Evolutionary conservation across 441 rosid species (phyloP), one percentile per base, ranked within the genome.

Genomic region (Euphorbia celastroides): DNA sequence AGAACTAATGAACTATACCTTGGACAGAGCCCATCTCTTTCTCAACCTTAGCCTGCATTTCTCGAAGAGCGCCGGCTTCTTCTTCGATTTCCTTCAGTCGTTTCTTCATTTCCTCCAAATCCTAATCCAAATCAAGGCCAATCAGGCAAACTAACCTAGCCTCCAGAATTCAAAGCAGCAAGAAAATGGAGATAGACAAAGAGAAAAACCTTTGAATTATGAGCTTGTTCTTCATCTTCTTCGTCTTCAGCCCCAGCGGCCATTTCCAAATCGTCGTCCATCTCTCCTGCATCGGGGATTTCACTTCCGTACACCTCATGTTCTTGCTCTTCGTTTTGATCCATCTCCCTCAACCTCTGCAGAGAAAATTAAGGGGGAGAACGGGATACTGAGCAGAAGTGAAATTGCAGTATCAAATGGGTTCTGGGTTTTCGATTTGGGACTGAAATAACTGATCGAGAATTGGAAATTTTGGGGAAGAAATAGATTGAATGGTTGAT

Each of bases 11-110:
- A n/a, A 16, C 8, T 9, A 68, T 51, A 90, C 98, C 97, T 88
- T 84, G 94, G 65, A 70, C 90, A 36, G 86, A 85, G 54, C 97
- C 98, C 96, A 93, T 93, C 59, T 93, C 98, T 69, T 90, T 88
- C 89, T 93, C 96, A 30, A 87, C 98, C 74, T 93, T 93, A 51
- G 93, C 94, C 75, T 93, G 97, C 93, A 93, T 93, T 82, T 88
- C 98, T 25, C 98, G 93, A 28, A 93, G 88, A 72, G 97, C 97
- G 13, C 93, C 94, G 19, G 97, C 97, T 67, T 90, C 97, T 72
- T 88, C 98, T 70, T 93, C 98, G 85, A 90, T 93, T 78, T 90
- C 98, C 77, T 88, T 90, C 80, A 93, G 74, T 56, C 98, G 82
- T 69, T 82, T 90, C 85, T 93, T 88, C 98, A 90, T 88, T 80